These are phyloP conservation scores for Melampsora larici-populina DNA, from an alignment of 1,284 basidiomycete genomes.

Conservation along the genomic window DNA sequence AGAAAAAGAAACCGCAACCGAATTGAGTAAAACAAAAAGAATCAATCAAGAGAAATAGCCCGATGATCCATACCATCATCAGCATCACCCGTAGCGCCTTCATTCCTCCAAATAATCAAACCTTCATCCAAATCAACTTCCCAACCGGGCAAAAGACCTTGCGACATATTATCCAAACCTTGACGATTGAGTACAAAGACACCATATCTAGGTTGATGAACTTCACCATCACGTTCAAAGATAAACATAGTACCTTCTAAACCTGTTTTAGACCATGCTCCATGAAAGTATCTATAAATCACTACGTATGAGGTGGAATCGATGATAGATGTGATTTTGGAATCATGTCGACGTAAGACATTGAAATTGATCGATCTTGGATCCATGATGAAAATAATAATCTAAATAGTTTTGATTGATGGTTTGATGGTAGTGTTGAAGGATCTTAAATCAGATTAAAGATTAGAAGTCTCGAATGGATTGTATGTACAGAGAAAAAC, in stretches of 20 bases:
- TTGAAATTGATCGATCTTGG: slow-evolving; percentile 34
- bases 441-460: too few relatives aligned
- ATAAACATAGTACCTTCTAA: slow-evolving; percentile 31
- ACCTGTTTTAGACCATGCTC: slow-evolving; percentile 27
- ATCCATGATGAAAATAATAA: not conserved
- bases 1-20: too few relatives aligned
- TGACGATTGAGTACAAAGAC: slow-evolving; percentile 41
- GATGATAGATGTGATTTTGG: slow-evolving; percentile 5
- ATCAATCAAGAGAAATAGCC: too few relatives aligned
- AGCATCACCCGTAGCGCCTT: slow-evolving; percentile 21
- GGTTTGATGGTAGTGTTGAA: too few relatives aligned
- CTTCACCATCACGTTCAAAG: slow-evolving; percentile 21
- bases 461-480: too few relatives aligned
- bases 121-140: slow-evolving; percentile 30
- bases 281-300: slow-evolving; percentile 32
- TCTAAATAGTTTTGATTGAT: too few relatives aligned
- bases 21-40: too few relatives aligned
- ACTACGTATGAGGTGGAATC: slow-evolving; percentile 33
- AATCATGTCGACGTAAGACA: slow-evolving; percentile 33
- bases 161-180: slow-evolving; percentile 21
- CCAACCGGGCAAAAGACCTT: not conserved
- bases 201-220: slow-evolving; percentile 1
- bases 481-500: too few relatives aligned
- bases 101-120: slow-evolving; percentile 35
- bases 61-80: slow-evolving; percentile 30